Percentiles rank a stretch among this genome's conserved stretches.
Evolutionary conservation across 2,329 filamentous ascomycete species (phyloP).

Genomic region (Cylindrodendrum hubeiense): DNA sequence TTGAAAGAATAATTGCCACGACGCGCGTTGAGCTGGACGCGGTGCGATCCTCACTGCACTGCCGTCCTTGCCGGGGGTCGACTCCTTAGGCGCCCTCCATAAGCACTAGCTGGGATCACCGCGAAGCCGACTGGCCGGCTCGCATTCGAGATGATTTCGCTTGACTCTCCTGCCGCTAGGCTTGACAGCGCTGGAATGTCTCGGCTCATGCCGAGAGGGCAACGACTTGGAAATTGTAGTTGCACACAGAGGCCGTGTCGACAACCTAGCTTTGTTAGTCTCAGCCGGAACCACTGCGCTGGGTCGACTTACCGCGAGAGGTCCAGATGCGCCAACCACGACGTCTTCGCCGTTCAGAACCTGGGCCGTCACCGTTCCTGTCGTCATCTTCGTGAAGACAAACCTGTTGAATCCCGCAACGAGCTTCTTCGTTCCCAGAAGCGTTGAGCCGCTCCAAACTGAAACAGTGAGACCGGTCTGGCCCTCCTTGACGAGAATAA

Average conservation of each 20-base stretch:
- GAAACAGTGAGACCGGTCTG: slow-evolving; percentile 7
- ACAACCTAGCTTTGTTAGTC: slow-evolving; percentile 5
- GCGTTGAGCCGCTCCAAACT: neutral
- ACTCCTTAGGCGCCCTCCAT: neutral
- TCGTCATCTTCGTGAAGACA: slow-evolving; percentile 2
- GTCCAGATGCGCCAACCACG: neutral
- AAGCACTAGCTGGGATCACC: neutral
- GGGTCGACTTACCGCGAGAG: slow-evolving; percentile 2
- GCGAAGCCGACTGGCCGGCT: neutral
- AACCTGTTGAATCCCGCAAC: slow-evolving; percentile 14
- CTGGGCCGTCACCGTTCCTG: neutral
- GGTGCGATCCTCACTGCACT: neutral
- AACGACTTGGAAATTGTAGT: slow-evolving; percentile 20
- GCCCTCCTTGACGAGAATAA: slow-evolving; percentile 7
- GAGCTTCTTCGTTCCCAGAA: neutral
- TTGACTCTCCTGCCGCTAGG: neutral
- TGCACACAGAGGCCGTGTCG: slow-evolving; percentile 16
- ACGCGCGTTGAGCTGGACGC: too few relatives aligned
- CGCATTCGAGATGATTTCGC: neutral
- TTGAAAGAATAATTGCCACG: too few relatives aligned
- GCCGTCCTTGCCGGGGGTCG: neutral
- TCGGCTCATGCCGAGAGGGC: neutral
- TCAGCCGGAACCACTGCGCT: neutral
- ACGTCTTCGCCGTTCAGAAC: neutral
- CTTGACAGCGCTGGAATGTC: neutral